A percentile compares a stretch with the other conserved stretches of the same genome.
These are phyloP conservation scores for Xanthoconium separans DNA, from an alignment of 1,284 basidiomycete genomes.

Conservation along the genomic window DNA sequence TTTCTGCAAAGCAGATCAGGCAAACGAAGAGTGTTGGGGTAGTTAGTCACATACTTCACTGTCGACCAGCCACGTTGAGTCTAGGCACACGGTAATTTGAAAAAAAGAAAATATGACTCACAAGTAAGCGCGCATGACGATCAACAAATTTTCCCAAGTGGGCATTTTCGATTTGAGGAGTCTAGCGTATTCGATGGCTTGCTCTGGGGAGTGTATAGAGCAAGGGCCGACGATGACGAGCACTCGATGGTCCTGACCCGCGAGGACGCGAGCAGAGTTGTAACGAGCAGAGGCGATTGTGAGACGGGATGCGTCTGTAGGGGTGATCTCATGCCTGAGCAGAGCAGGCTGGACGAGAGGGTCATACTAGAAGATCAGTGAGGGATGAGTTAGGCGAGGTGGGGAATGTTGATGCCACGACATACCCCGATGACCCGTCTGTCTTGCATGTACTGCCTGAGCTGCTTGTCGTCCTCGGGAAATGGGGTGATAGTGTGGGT, in stretches of 20 bases:
- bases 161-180: conserved; percentile 72
- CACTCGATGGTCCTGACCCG: conserved; percentile 81
- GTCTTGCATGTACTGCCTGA: conserved; percentile 73
- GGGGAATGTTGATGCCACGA: conserved; percentile 23
- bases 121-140: conserved; percentile 98
- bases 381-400: neutral
- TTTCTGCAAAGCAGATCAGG: conserved; percentile 48
- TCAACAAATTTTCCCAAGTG: conserved; percentile 75
- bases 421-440: conserved; percentile 70
- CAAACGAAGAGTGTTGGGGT: neutral
- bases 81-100: neutral
- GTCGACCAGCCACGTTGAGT: conserved; percentile 1
- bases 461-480: conserved; percentile 59
- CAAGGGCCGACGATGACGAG: conserved; percentile 95
- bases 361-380: conserved; percentile 70
- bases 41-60: conserved; percentile 47
- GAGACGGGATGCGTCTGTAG: conserved; percentile 53
- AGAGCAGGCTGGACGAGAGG: conserved; percentile 90
- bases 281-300: conserved; percentile 82
- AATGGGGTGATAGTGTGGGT: conserved; percentile 53
- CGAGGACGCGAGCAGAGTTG: conserved; percentile 74
- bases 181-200: conserved; percentile 89
- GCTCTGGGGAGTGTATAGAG: conserved; percentile 89
- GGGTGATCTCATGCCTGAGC: conserved; percentile 80
- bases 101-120: conserved; percentile 37